Conservation (phyloP, 108 stramenopile species). For the Poteriospumella lacustris region DNA sequence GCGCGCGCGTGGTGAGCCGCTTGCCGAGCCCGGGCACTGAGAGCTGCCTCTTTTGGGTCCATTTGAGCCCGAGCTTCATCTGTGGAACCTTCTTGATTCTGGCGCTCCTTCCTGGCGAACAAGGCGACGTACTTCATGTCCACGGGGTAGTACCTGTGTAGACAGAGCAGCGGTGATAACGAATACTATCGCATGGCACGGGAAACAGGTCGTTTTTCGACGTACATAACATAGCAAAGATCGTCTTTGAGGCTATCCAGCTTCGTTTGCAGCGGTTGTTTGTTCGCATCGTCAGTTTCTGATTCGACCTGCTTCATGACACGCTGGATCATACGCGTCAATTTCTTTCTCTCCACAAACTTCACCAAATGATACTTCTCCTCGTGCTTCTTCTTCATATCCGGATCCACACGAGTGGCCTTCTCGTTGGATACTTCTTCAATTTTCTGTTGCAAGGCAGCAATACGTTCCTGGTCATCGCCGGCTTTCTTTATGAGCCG, state of each 20-base stretch:
- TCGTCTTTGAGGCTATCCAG: too few species aligned
- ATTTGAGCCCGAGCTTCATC: neutral
- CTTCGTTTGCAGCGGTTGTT: too few species aligned
- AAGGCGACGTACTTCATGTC: neutral
- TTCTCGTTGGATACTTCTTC: neutral
- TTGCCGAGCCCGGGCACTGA: neutral
- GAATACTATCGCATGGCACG: too few species aligned
- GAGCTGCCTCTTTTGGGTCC: neutral
- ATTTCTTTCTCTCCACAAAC: neutral
- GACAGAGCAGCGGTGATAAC: too few species aligned
- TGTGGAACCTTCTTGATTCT: neutral
- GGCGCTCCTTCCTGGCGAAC: neutral
- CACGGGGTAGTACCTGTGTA: neutral
- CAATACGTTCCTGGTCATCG: neutral
- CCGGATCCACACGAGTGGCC: neutral
- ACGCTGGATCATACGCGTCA: neutral
- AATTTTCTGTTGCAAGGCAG: neutral
- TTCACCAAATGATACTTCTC: neutral
- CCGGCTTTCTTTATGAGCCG: neutral
- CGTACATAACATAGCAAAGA: conserved; percentile 4
- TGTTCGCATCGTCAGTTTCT: too few species aligned
- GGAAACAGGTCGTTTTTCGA: too few species aligned
- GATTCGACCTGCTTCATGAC: too few species aligned
- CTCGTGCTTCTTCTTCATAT: neutral
- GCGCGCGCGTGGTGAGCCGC: neutral